phyloP scores from a whole-genome alignment of 495 filamentous ascomycete genomes.

The Friedmanniomyces endolithicus region DNA sequence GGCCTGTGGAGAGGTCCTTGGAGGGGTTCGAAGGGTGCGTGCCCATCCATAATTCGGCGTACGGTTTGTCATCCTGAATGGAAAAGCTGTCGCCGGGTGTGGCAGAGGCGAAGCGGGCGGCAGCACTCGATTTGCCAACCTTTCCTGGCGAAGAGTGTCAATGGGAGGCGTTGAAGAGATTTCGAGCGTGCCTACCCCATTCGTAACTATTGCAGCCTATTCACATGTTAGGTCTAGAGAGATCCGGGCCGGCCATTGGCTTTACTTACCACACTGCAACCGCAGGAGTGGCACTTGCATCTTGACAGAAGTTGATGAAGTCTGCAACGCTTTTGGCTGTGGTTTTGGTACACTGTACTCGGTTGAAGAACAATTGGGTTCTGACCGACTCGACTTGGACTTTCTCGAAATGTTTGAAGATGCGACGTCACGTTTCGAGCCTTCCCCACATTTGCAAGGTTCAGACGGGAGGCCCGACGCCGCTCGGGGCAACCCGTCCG shows the following conservation, averaged over 20 bases:
- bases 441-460: too few species aligned
- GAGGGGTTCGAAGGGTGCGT: conserved; percentile 94
- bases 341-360: too few species aligned
- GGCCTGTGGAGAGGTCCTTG: conserved; percentile 70
- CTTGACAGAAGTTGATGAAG: conserved; percentile 20
- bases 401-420: too few species aligned
- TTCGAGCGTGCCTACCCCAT: conserved; percentile 53
- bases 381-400: too few species aligned
- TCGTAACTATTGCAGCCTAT: conserved; percentile 91
- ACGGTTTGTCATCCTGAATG: conserved; percentile 32
- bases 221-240: not conserved
- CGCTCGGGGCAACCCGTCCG: too few species aligned
- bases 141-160: conserved; percentile 25
- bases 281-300: conserved; percentile 79
- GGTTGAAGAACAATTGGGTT: too few species aligned
- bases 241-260: not conserved
- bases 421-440: too few species aligned
- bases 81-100: conserved; percentile 26
- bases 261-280: conserved; percentile 70
- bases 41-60: conserved; percentile 84
- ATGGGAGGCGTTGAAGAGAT: not conserved
- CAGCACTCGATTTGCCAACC: conserved; percentile 56
- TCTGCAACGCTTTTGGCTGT: too few species aligned
- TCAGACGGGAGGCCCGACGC: too few species aligned
- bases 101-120: conserved; percentile 31